Evolutionary conservation across 2,329 filamentous ascomycete species (phyloP), one percentile per base, ranked within the genome.

Genomic region (Aspergillus bombycis): DNA sequence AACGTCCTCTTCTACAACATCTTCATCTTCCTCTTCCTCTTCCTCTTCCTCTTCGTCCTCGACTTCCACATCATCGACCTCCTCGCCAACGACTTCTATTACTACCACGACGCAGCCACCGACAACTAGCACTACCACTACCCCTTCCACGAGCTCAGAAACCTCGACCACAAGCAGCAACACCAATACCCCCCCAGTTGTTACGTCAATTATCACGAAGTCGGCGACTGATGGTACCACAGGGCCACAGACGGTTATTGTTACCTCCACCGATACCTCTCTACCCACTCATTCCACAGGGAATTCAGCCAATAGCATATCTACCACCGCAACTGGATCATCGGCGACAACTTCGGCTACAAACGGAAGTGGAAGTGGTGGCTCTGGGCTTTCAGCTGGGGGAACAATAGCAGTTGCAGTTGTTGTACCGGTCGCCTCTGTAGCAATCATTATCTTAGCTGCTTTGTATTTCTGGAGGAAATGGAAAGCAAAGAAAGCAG

Each of bases 401-500:
- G 90, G 90, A 55, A 94, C 87, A 70, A 97, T 96, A 65, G 94
- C 95, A 9, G 89, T 98, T 57, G 94, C 94, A 3, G 95, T 99
- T 0, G 93, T 97, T 7, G 91, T 98, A 2, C 95, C 95, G 5
- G 94, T 99, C 56, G 93, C 89, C 1, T 93, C 90, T 1, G 93
- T 98, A 43, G 93, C 92, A 2, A 79, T 96, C 21, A 83, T 98
- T 26, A 88, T 94, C 2, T 78, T 94, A 10, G 88, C 87, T 3
- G 91, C 89, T 8, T 83, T 97, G 32, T 93, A 91, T 77, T 88
- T 94, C 74, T 99, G 93, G 93, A 89, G 92, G 75, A 93, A 89
- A 81, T 90, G 93, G 67, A 96, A 96, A 81, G 89, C 91, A 72
- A 88, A 89, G 67, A 95, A 93, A 82, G 88, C 88, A 67, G 91